Conservation (phyloP, 192 early-diverging fungal genomes). For the Oehlia diaphana region DNA sequence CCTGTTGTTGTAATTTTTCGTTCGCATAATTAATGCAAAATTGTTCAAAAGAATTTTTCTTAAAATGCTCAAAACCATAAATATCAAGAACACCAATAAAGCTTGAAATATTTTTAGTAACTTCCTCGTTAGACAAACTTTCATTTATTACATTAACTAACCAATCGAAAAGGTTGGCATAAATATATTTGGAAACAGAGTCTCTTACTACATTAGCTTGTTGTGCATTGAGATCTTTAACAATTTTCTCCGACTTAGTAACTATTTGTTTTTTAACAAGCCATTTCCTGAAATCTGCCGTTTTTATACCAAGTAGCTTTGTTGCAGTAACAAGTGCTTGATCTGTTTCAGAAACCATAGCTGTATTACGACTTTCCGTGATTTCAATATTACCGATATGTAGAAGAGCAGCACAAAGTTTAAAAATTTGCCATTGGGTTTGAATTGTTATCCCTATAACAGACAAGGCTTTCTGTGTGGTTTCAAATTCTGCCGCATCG, state of each 20-base stretch:
- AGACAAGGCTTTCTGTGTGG: conserved; percentile 82
- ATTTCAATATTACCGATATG: conserved; percentile 97
- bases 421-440: conserved; percentile 88
- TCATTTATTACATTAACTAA: conserved; percentile 87
- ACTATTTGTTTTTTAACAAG: conserved; percentile 90
- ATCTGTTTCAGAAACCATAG: conserved; percentile 77
- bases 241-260: conserved; percentile 90
- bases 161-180: conserved; percentile 96
- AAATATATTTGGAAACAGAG: conserved; percentile 96
- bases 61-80: conserved; percentile 99
- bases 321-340: conserved; percentile 69
- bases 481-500: conserved; percentile 89
- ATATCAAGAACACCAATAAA: conserved; percentile 99
- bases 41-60: conserved; percentile 99
- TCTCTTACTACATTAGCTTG: conserved; percentile 83
- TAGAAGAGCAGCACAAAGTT: conserved; percentile 86
- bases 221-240: conserved; percentile 67
- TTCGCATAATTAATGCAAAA: conserved; percentile 98
- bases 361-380: conserved; percentile 61
- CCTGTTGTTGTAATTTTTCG: conserved; percentile 96
- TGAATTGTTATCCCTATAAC: conserved; percentile 82
- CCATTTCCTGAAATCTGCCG: conserved; percentile 89
- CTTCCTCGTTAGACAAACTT: conserved; percentile 67
- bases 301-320: conserved; percentile 75
- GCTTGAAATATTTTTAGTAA: conserved; percentile 39